Percentiles rank a stretch among this genome's conserved stretches.
These are phyloP conservation scores for Phytophthora nicotianae DNA, from an alignment of 352 stramenopile species.

Conservation along the genomic window DNA sequence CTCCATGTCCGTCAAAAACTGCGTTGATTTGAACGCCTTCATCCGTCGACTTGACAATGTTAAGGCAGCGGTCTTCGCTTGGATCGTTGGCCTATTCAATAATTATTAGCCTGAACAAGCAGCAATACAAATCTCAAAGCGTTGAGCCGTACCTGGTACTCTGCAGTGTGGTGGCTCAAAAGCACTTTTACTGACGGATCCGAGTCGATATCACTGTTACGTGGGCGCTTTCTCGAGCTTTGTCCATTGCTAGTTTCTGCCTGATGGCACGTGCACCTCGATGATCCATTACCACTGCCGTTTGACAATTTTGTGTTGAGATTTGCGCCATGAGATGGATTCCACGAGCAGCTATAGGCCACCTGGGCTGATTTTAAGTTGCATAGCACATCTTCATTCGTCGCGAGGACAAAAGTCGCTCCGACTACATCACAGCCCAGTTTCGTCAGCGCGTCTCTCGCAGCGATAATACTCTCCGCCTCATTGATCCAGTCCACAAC, in stretches of 20 bases:
- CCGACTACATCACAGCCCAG: slow-evolving; percentile 57
- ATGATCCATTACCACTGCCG: slow-evolving; percentile 1
- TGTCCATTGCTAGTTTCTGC: slow-evolving; percentile 19
- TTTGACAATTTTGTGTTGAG: slow-evolving; percentile 17
- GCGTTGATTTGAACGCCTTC: slow-evolving; percentile 52
- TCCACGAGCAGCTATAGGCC: slow-evolving; percentile 55
- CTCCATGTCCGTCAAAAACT: slow-evolving; percentile 76
- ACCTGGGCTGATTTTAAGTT: slow-evolving; percentile 48
- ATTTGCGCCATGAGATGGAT: slow-evolving; percentile 38
- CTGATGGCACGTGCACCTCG: slow-evolving; percentile 14
- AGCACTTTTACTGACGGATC: slow-evolving; percentile 28
- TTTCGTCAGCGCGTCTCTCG: slow-evolving; percentile 42
- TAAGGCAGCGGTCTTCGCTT: slow-evolving; percentile 72
- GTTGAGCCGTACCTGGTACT: slow-evolving; percentile 56
- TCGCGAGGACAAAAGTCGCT: slow-evolving; percentile 52
- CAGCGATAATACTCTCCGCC: slow-evolving; percentile 48
- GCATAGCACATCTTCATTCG: slow-evolving; percentile 37
- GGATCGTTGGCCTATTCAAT: slow-evolving; percentile 53
- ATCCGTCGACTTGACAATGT: slow-evolving; percentile 44
- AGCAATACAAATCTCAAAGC: neutral
- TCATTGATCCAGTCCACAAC: slow-evolving; percentile 66
- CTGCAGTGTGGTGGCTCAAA: slow-evolving; percentile 49
- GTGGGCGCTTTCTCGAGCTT: slow-evolving; percentile 25
- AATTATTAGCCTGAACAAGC: neutral
- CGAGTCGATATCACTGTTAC: slow-evolving; percentile 16